Evolutionary conservation across 768 basidiomycete species (phyloP), one percentile per base, ranked within the genome.

Genomic region (Podaxis carcinomalis): DNA sequence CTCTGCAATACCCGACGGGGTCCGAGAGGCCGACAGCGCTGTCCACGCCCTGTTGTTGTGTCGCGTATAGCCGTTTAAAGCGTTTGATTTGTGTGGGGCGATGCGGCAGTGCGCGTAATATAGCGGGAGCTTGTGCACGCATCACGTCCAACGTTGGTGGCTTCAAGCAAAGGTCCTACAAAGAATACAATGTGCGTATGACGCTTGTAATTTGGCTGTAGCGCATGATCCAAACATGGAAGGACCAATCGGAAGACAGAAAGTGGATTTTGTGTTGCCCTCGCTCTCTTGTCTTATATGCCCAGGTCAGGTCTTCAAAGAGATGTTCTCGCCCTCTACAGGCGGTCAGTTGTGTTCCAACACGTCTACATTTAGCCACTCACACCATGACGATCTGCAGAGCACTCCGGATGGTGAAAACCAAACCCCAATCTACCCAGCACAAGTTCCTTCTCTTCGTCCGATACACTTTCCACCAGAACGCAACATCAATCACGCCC

Each of bases 361-460:
- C 32, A 32, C 9, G 2, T 51, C 23, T 35, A 55, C 1, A n/a
- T 54, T 14, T 28, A 60, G 44, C 44, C 13, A 14, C 28, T 50
- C 14, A 52, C n/a, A 35, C 25, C 51, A 23, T 56, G 44, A 25
- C 23, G 19, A 4, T 39, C 57, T 37, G 11, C 57, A 93, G 92
- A 36, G 90, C 90, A 28, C 80, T 93, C 42, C 88, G 91, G 19
- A 88, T 92, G 81, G 83, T 85, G 16, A 80, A 76, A 56, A 79
- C 81, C 16, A 93, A 93, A 73, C 89, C 92, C 5, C 69, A 73
- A 1, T 63, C 72, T 5, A 75, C 85, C 1, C 88, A 80, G 53
- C 75, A 81, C 39, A 90, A 85, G 65, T 93, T 93, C 72, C 75
- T 76, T 23, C 79, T 90, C 50, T 83, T 83, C 69, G 77, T 90